Conservation (phyloP, 2,329 filamentous ascomycete genomes). For the Lachnum nothofagi region DNA sequence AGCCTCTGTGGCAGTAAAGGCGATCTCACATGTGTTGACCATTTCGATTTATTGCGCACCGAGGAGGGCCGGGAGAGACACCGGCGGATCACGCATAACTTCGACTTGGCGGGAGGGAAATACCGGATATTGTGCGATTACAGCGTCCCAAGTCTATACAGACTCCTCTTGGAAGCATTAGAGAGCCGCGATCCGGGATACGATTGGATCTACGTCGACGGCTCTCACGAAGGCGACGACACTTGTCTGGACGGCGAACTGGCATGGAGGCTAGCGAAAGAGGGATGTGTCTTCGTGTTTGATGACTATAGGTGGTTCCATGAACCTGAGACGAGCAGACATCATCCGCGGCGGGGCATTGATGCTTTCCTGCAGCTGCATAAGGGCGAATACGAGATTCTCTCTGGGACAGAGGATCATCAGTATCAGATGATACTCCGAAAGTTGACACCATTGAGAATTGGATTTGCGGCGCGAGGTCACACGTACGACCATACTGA, state of each 20-base stretch:
- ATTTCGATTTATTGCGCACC: neutral
- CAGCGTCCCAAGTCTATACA: neutral
- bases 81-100: neutral
- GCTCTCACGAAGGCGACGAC: neutral
- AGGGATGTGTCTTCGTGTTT: neutral
- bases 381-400: neutral
- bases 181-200: neutral
- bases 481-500: neutral
- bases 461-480: neutral
- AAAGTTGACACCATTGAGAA: neutral
- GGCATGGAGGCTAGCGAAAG: neutral
- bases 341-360: neutral
- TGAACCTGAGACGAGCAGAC: neutral
- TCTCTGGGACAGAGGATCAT: neutral
- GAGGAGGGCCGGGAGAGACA: neutral
- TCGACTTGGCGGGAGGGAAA: neutral
- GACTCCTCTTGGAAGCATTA: neutral
- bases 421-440: neutral
- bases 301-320: neutral
- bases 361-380: neutral
- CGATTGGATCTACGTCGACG: neutral
- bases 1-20: neutral
- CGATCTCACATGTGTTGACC: neutral
- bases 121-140: neutral
- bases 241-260: neutral